phyloP scores from a whole-genome alignment of 2,329 filamentous ascomycete genomes.

The Penicillium vulpinum region DNA sequence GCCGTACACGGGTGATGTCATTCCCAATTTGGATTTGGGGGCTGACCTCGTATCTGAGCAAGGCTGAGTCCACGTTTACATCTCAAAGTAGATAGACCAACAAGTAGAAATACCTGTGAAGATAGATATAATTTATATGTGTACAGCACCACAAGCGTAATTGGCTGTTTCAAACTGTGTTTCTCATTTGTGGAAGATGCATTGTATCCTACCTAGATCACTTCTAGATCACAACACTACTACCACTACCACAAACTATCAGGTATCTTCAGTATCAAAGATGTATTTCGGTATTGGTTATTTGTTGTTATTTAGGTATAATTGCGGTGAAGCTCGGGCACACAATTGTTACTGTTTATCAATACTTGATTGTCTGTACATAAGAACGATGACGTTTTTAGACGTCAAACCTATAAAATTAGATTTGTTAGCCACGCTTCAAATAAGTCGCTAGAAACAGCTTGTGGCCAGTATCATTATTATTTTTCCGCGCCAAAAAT shows the following conservation, averaged over 20 bases:
- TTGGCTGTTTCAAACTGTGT: neutral
- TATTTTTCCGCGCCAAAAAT: neutral
- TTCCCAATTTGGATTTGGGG: neutral
- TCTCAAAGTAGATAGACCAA: neutral
- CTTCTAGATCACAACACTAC: neutral
- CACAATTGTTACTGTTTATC: neutral
- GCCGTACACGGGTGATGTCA: conserved; percentile 20
- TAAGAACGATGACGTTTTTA: conserved; percentile 13
- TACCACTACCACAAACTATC: neutral
- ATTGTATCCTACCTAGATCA: neutral
- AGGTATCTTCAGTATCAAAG: neutral
- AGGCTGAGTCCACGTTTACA: neutral
- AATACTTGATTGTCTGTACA: neutral
- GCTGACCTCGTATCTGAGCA: no score
- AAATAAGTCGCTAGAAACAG: no score
- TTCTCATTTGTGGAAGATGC: neutral
- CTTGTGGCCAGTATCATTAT: no score
- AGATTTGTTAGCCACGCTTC: neutral
- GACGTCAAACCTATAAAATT: conserved; percentile 8
- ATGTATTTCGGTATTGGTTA: rapidly evolving
- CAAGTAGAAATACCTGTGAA: neutral
- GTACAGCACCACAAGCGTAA: no score
- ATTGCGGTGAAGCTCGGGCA: neutral
- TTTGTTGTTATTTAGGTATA: neutral
- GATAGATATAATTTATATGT: neutral